Percentiles rank a stretch among this genome's conserved stretches.
phyloP scores from a whole-genome alignment of 2,329 filamentous ascomycete species.

The Colletotrichum filicis region DNA sequence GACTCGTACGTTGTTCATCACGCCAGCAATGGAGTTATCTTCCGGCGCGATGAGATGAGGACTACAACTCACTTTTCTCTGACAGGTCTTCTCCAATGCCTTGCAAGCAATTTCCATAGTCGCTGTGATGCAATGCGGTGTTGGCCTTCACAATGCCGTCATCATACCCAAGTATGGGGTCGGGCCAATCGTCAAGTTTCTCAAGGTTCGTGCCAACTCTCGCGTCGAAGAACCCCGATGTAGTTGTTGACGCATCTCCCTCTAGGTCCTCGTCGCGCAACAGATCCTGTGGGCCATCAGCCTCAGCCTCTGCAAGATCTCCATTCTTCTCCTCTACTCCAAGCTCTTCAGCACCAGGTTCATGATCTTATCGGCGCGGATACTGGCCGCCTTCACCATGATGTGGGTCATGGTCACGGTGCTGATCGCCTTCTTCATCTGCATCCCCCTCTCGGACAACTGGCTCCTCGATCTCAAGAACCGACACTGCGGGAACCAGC shows the following conservation, averaged over 20 bases:
- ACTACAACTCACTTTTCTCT: neutral
- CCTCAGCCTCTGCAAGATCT: conserved; percentile 43
- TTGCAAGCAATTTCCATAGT: conserved; percentile 26
- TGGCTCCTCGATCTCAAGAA: conserved; percentile 42
- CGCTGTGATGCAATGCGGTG: conserved; percentile 25
- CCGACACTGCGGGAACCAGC: conserved; percentile 40
- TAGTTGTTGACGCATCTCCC: neutral
- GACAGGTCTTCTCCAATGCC: conserved; percentile 24
- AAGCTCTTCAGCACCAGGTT: conserved; percentile 41
- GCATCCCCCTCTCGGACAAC: conserved; percentile 47
- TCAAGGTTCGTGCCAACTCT: conserved; percentile 13
- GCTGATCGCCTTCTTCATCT: conserved; percentile 47
- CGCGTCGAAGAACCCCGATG: neutral
- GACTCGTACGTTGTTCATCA: conserved; percentile 1
- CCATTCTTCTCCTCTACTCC: conserved; percentile 44
- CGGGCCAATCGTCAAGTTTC: conserved; percentile 26
- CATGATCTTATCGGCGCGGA: conserved; percentile 39
- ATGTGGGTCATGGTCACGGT: conserved; percentile 43
- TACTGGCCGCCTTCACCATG: conserved; percentile 40
- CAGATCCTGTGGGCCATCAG: conserved; percentile 45
- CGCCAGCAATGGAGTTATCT: neutral
- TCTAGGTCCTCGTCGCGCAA: conserved; percentile 38
- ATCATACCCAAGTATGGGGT: conserved; percentile 25
- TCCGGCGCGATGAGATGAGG: neutral
- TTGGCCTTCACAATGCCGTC: conserved; percentile 21